phyloP scores from a whole-genome alignment of 129 eudicot genomes.

The Dittrichia graveolens region DNA sequence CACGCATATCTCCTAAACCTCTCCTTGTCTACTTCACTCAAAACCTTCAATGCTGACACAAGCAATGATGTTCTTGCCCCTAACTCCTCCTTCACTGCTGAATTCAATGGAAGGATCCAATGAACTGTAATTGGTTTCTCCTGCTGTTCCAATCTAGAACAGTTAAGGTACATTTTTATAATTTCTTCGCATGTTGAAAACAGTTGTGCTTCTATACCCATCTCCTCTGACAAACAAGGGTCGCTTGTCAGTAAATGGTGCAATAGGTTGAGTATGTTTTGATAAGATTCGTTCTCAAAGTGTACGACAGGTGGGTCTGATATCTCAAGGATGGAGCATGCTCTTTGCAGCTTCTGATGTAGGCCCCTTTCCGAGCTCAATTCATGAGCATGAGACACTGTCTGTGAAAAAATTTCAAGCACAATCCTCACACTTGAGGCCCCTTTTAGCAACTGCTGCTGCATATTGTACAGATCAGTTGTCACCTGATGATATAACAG shows the following conservation, averaged over 20 bases:
- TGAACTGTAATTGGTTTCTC: conserved; percentile 42
- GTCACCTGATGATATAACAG: conserved; percentile 53
- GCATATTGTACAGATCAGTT: conserved; percentile 74
- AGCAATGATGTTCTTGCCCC: conserved; percentile 77
- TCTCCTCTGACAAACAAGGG: conserved; percentile 52
- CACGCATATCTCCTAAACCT: conserved; percentile 54
- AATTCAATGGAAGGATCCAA: conserved; percentile 75
- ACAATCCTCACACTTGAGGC: conserved; percentile 49
- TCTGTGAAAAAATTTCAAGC: conserved; percentile 57
- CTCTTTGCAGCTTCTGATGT: conserved; percentile 67
- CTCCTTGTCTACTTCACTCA: conserved; percentile 59
- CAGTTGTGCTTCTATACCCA: conserved; percentile 59
- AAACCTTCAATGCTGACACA: conserved; percentile 63
- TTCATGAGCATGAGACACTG: conserved; percentile 66
- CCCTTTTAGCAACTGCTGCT: conserved; percentile 47
- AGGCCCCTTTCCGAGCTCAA: conserved; percentile 52
- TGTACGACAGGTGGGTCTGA: conserved; percentile 86
- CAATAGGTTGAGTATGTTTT: conserved; percentile 59
- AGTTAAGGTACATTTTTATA: conserved; percentile 61
- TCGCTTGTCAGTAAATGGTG: conserved; percentile 55
- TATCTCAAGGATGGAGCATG: conserved; percentile 74
- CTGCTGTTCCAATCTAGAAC: conserved; percentile 54
- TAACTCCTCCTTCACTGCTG: conserved; percentile 83
- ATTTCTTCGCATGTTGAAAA: conserved; percentile 60
- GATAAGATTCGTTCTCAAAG: conserved; percentile 88